Base-by-base conservation (phyloP, 2,329 filamentous ascomycete genomes). In the Xylariomycetidae sp. region DNA sequence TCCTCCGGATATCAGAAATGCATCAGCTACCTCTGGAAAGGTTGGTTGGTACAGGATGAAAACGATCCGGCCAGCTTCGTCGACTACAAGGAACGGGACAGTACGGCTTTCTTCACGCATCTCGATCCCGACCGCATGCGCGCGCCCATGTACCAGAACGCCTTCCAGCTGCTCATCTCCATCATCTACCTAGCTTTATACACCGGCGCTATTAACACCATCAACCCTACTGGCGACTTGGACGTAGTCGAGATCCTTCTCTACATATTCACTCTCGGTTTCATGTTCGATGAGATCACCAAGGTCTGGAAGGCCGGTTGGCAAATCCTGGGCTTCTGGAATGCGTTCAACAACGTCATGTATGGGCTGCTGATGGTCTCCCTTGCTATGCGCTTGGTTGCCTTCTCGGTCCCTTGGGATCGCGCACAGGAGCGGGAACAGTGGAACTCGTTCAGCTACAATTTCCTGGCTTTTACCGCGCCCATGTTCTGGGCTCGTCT, bases 401-500 rank as follows among this genome's bases (percentile, higher is more conserved):
- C 88, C 3, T 67, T 95, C 8, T 72, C 70, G 7, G 76, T 90
- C 42, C 66, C 69, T 0, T 27, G 57, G 2, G 58, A 63, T 3
- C 7, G 15, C n/a, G 55, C 65, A 0, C 53, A 68, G 10, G 63
- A 73, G 24, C 75, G 86, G 22, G 58, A 63, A 15, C 61, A 74
- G 25, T 86, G 80, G 59, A 95, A 93, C 57, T 70, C 76, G 37
- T 65, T 95, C 14, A 89, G 84, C 55, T 98, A 98, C 63, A 94
- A 95, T 60, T 88, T 96, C 56, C 67, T 98, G 16, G 88, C 92
- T 8, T 94, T 95, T 58, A 80, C 82, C 3, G 89, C 92, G 0
- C 92, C 92, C 0, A 85, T 98, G 85, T 96, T 98, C 60, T 98
- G 92, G 90, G 84, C 81, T 54, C 83, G 92, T 4, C 71, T 98